Evolutionary conservation across 176 grass and related monocot species (phyloP), one percentile per base, ranked within the genome.

Genomic region (Zoysia pacifica): DNA sequence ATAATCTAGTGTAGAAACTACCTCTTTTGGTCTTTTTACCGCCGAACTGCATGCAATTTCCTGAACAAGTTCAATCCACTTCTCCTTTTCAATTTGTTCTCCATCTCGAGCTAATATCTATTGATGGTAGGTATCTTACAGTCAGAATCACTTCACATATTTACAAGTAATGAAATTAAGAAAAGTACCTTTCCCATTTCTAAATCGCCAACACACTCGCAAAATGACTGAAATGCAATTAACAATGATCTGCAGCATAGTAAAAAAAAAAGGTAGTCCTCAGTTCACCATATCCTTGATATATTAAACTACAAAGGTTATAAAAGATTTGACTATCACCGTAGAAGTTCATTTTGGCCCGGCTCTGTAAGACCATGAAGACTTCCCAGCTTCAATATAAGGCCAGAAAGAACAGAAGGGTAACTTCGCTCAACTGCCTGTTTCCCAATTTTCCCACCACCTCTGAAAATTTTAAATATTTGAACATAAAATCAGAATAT

Each of bases 101-200:
- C 94, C 87, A 84, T 91, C 95, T 89, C 95, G 87, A 89, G 90
- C 90, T 86, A 98, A 85, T 87, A 98, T 93, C 95, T 98, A 87
- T 12, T 28, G 37, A 83, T 73, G 49, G 47, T 16, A 84, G 69
- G 56, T 56, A 81, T 70, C 67, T 75, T 76, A 64, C 28, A 59
- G 51, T 86, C n/a, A 86, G 76, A 66, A 86, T 41, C 78, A 12
- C 28, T 84, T 60, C n/a, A 80, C 28, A 66, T 56, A 66, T 63
- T 90, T 56, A 45, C 18, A 87, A 75, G 48, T 65, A 66, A 83
- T 59, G 20, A 35, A 64, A 47, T 61, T 74, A 58, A 67, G 81
- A 48, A 73, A 81, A 78, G 20, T 65, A 90, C 95, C 95, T 97
- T 97, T 65, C 92, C 92, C 91, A 97, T 94, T 85, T 97, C 91